Evolutionary conservation across 2,329 filamentous ascomycete genomes (phyloP).

Genomic region (Didymella exigua): DNA sequence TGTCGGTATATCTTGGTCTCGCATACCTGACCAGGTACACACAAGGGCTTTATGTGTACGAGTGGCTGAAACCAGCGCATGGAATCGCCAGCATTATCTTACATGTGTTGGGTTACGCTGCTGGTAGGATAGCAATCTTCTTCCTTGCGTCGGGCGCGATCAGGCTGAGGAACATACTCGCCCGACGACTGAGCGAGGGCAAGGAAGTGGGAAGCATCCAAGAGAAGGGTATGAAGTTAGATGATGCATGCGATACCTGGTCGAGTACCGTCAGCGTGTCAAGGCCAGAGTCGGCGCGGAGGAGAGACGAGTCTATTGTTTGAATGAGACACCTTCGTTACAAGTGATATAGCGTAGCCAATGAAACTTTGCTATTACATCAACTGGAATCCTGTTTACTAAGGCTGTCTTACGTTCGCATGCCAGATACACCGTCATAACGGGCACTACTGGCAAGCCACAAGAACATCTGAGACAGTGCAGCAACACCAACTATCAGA

Average conservation of each 20-base stretch:
- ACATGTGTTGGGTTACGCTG: slow-evolving; percentile 33
- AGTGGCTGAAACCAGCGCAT: slow-evolving; percentile 50
- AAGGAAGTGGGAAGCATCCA: slow-evolving; percentile 6
- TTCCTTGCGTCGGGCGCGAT: slow-evolving; percentile 23
- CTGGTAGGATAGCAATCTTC: slow-evolving; percentile 27
- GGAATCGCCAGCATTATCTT: slow-evolving; percentile 28
- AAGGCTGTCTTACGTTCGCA: neutral
- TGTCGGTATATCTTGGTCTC: slow-evolving; percentile 72
- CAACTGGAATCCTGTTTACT: neutral
- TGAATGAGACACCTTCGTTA: neutral
- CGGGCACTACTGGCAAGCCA: neutral
- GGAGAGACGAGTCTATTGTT: slow-evolving; percentile 4
- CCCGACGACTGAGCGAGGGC: slow-evolving; percentile 7
- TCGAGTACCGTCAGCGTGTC: slow-evolving; percentile 17
- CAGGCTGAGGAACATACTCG: slow-evolving; percentile 20
- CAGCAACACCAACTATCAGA: neutral
- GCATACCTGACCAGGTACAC: slow-evolving; percentile 73
- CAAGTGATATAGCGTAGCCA: neutral
- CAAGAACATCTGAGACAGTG: neutral
- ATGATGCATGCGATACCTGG: slow-evolving; percentile 20
- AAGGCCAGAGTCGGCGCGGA: slow-evolving; percentile 7
- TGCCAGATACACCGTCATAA: neutral
- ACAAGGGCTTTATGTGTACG: slow-evolving; percentile 75
- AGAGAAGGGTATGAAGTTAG: slow-evolving; percentile 22
- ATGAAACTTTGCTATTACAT: neutral